A percentile compares a stretch with the other conserved stretches of the same genome.
Evolutionary conservation across 2,329 filamentous ascomycete species (phyloP).

Genomic region (Colletotrichum endophyticum): DNA sequence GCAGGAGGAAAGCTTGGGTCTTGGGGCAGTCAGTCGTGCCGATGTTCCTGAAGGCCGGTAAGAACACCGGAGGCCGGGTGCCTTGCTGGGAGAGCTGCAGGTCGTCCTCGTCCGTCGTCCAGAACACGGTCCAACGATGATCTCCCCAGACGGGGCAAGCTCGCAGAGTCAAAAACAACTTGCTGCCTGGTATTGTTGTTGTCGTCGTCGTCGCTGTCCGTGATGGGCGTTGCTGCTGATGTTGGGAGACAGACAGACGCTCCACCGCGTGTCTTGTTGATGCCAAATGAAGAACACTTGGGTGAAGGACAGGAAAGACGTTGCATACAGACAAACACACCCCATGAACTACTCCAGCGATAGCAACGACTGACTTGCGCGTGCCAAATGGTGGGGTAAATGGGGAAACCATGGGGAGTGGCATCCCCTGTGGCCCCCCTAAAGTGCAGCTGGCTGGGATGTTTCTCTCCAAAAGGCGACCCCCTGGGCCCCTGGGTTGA

Average conservation of each 20-base stretch:
- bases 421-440: not conserved
- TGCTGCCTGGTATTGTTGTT: not conserved
- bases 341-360: not conserved
- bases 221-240: not conserved
- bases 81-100: not conserved
- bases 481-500: not conserved
- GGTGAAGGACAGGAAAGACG: not conserved
- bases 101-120: not conserved
- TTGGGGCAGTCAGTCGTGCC: not conserved
- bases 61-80: not conserved
- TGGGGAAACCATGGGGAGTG: slow-evolving; percentile 13
- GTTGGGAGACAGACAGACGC: not conserved
- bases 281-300: not conserved
- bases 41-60: not conserved
- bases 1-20: slow-evolving; percentile 10
- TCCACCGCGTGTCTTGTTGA: not conserved
- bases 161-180: not conserved
- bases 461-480: not conserved
- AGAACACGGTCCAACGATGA: slow-evolving; percentile 1
- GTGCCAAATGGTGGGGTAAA: slow-evolving; percentile 20
- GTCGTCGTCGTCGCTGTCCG: not conserved
- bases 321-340: not conserved
- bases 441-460: not conserved
- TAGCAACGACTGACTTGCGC: not conserved
- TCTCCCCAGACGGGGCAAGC: not conserved